A percentile compares a stretch with the other conserved stretches of the same genome.
Evolutionary conservation across 2,329 filamentous ascomycete species (phyloP).

Genomic region (Coniochaeta sp.): DNA sequence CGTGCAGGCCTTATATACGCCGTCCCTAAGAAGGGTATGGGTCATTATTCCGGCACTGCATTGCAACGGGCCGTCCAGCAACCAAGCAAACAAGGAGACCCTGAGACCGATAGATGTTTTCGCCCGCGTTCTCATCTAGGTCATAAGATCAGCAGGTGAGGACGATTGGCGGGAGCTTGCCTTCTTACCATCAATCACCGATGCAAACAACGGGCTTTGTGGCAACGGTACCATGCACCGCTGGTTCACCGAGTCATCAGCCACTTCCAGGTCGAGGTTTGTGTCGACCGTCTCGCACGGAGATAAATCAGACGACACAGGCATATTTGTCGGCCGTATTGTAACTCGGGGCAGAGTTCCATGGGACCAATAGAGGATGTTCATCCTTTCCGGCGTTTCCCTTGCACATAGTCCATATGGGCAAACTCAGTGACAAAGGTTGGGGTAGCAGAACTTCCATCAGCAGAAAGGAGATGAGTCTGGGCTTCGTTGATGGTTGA

Average conservation of each 20-base stretch:
- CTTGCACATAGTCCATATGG: neutral
- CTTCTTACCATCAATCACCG: neutral
- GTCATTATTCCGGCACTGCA: neutral
- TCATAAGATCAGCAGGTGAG: neutral
- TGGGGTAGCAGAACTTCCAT: neutral
- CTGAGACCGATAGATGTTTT: neutral
- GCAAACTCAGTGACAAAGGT: neutral
- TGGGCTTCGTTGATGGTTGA: neutral
- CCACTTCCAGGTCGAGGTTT: neutral
- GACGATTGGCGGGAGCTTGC: neutral
- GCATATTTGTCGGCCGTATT: neutral
- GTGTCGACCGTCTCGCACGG: neutral
- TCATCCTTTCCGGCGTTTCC: neutral
- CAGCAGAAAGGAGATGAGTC: neutral
- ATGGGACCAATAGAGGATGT: neutral
- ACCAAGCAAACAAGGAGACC: neutral
- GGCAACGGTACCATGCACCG: neutral
- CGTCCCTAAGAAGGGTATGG: neutral
- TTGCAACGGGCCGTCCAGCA: neutral
- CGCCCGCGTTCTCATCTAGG: neutral
- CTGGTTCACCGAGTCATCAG: neutral
- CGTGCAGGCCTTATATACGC: neutral
- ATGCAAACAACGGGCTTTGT: neutral
- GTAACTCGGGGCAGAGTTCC: neutral
- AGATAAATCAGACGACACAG: neutral